phyloP scores from a whole-genome alignment of 164 flowering plant genomes.

The Piper betle region DNA sequence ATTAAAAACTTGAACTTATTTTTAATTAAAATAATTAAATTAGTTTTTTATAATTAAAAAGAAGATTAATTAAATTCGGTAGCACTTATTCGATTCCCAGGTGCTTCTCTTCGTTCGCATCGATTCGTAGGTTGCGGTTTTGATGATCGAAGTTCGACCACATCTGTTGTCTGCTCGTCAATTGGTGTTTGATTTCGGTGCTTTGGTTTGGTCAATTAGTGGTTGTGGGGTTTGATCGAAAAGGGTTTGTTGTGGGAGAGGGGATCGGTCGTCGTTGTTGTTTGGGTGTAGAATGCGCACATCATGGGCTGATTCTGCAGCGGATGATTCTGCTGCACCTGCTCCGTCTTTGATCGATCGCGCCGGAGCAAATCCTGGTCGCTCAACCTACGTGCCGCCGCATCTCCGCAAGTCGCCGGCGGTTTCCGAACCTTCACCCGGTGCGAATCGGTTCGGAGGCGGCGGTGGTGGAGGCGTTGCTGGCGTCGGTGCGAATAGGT shows the following conservation, averaged over 20 bases:
- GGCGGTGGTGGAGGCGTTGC: constrained; percentile 1
- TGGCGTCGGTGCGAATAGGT: constrained; percentile 4
- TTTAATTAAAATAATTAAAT: too few relatives aligned
- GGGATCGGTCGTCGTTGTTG: too few relatives aligned
- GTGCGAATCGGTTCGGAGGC: constrained; percentile 10
- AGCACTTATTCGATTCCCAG: background rate
- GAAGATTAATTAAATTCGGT: too few relatives aligned
- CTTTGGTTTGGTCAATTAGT: too few relatives aligned
- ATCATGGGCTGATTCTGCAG: constrained; percentile 60
- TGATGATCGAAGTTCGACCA: background rate
- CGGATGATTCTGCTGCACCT: constrained; percentile 20
- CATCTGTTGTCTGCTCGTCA: background rate
- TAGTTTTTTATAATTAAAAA: too few relatives aligned
- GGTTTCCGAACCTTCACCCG: constrained; percentile 8
- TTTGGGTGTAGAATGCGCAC: background rate
- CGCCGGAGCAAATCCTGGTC: constrained; percentile 18
- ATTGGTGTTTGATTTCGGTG: background rate
- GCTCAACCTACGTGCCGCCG: constrained; percentile 64
- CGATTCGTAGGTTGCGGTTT: background rate
- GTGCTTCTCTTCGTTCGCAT: background rate
- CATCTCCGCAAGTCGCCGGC: constrained; percentile 46
- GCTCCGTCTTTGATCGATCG: constrained; percentile 18
- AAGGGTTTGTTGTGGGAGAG: background rate
- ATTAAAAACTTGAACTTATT: too few relatives aligned
- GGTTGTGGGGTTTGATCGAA: background rate